phyloP scores from a whole-genome alignment of 768 basidiomycete species.

The Podaxis pistillaris region DNA sequence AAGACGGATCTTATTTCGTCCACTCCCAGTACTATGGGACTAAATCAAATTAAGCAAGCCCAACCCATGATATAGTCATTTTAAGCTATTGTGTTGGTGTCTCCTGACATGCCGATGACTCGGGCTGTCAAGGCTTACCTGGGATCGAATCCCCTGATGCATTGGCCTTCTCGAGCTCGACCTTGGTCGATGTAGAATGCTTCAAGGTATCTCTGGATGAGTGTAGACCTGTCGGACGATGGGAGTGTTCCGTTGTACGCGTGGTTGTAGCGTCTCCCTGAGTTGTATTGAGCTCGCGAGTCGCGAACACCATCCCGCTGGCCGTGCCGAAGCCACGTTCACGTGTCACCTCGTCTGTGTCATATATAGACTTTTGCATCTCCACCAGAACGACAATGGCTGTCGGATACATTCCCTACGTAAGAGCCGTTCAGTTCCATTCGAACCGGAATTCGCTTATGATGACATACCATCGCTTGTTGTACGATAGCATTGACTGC shows the following conservation, averaged over 20 bases:
- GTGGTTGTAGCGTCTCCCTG: background rate
- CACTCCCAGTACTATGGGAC: background rate
- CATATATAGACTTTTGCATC: conserved; percentile 28
- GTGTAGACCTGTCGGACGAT: no score
- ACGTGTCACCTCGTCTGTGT: conserved; percentile 19
- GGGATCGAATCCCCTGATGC: conserved; percentile 6
- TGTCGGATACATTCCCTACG: conserved; percentile 29
- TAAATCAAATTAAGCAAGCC: background rate
- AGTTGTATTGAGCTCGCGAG: background rate
- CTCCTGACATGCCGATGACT: background rate
- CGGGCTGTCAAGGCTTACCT: conserved; percentile 5
- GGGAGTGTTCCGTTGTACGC: no score
- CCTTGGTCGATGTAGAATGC: background rate
- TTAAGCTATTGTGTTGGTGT: background rate
- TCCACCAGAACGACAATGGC: conserved; percentile 28
- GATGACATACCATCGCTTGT: conserved; percentile 23
- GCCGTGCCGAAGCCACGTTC: background rate
- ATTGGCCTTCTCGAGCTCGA: background rate
- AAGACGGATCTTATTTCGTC: background rate
- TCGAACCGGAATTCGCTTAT: background rate
- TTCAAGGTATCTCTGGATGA: background rate
- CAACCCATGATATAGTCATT: background rate
- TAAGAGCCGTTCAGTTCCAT: background rate
- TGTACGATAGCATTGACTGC: conserved; percentile 29
- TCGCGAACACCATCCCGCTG: background rate